Evolutionary conservation across 2,329 filamentous ascomycete genomes (phyloP), one percentile per base, ranked within the genome.

Genomic region (Conoideocrella luteorostrata): DNA sequence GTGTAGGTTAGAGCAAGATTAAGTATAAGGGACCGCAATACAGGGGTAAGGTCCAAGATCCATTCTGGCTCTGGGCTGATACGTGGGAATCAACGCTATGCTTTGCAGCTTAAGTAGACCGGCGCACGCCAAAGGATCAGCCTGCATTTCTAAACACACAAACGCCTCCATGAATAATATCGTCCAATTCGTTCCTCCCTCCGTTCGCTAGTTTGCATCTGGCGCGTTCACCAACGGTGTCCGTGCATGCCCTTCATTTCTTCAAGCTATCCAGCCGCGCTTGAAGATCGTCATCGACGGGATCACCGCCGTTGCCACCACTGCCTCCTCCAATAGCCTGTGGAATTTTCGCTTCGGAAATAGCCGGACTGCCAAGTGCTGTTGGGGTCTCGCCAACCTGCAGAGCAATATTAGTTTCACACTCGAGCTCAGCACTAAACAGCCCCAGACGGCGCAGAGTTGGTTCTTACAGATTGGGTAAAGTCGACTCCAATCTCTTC

Each of bases 401-500:
- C 50, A 12, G 10, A 26, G 20, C 26, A 55, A 38, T n/a, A 45
- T 35, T 37, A 38, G 20, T 45, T 21, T n/a, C n/a, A n/a, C n/a
- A n/a, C n/a, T n/a, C n/a, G n/a, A n/a, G n/a, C n/a, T n/a, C n/a
- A n/a, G n/a, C n/a, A n/a, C n/a, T n/a, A n/a, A n/a, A n/a, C n/a
- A n/a, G n/a, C n/a, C n/a, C n/a, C 37, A 21, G 13, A 32, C 29
- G 15, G 29, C n/a, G 9, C 15, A 18, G n/a, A 39, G 28, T 7
- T 21, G 5, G 15, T 23, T 7, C 87, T 68, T 75, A 97, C 91
- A 54, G 87, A 76, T 67, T 93, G 86, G 55, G 85, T 89, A 46
- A 97, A 75, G 59, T 98, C 91, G 23, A 98, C 83, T 42, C 93
- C 93, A 62, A 98, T 95, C 68, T 97, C 93, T 60, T 97, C 93